Evolutionary conservation across 2,329 filamentous ascomycete species (phyloP), one percentile per base, ranked within the genome.

Genomic region (Fusarium chlamydosporum): DNA sequence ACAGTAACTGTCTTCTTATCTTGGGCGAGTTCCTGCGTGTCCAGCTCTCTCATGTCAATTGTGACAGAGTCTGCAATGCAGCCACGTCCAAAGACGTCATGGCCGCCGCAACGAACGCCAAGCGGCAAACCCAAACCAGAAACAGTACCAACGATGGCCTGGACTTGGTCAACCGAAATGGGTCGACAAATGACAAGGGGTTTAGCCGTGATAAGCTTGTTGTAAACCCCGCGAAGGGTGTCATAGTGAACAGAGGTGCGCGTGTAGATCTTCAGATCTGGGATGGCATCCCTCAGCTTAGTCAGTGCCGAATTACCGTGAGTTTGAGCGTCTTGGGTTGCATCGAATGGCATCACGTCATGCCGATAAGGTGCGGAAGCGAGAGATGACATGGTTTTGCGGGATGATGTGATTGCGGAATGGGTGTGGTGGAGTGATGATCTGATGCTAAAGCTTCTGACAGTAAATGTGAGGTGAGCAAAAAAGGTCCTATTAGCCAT

Each of bases 1-100:
- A 73, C 56, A 7, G 31, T 56, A 13, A 68, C 69, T 15, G 53
- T 58, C 12, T 26, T 26, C 35, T 38, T 56, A 34, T 61, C 53
- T 4, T 56, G 31, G 77, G 46, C 79, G 80, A 7, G 41, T 7
- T 56, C 43, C 8, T 59, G 40, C 9, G 38, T 43, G 10, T 67
- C 50, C 33, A 66, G 15, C n/a, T 56, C 54, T 20, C 62, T 54
- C 18, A 58, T 33, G 50, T 66, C 62, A 31, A 66, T 51, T 8
- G 48, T 61, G 52, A 66, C 45, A 16, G 58, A 61, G 11, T 52
- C 45, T 6, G 52, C 53, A 26, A 64, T 37, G 13, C 57, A 45
- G 20, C 55, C 53, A 3, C 55, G 50, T 6, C 45, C 63, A 47
- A 57, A 64, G 33, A 67, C 53, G n/a, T 56, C 41, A 27, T 67